A percentile compares a stretch with the other conserved stretches of the same genome.
phyloP scores from a whole-genome alignment of 2,329 filamentous ascomycete species.

The Myotisia sp. region DNA sequence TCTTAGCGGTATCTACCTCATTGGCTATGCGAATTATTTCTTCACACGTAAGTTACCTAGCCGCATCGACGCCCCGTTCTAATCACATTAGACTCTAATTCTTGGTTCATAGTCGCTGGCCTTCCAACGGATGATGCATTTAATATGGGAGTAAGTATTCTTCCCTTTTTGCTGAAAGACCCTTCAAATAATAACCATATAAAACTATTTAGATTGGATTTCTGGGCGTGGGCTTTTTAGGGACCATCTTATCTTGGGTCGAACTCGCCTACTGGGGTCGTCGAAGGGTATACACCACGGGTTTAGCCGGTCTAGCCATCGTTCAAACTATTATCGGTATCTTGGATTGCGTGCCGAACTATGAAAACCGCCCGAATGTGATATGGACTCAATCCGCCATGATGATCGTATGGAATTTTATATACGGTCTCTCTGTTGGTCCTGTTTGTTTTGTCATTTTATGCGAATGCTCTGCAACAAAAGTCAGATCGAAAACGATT shows the following conservation, averaged over 20 bases:
- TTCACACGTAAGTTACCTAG: constrained; percentile 15
- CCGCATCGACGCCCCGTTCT: too few species aligned
- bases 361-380: constrained; percentile 10
- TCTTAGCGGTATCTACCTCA: constrained; percentile 30
- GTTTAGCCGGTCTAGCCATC: constrained; percentile 19
- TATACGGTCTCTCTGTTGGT: constrained; percentile 30
- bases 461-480: constrained; percentile 33
- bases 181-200: not conserved
- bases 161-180: not conserved
- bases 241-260: constrained; percentile 25
- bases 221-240: constrained; percentile 26
- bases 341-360: constrained; percentile 25
- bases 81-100: too few species aligned
- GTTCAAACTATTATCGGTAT: constrained; percentile 29
- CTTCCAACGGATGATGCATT: constrained; percentile 24
- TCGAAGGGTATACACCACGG: constrained; percentile 20
- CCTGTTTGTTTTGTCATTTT: constrained; percentile 33
- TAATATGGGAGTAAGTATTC: constrained; percentile 21
- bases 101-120: constrained; percentile 14
- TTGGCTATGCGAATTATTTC: constrained; percentile 22
- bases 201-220: constrained; percentile 18
- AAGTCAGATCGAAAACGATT: constrained; percentile 34
- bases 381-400: constrained; percentile 24
- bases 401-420: constrained; percentile 27
- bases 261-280: constrained; percentile 23